A percentile compares a stretch with the other conserved stretches of the same genome.
Conservation (phyloP, 2,329 filamentous ascomycete genomes). For the Botrytis byssoidea region DNA sequence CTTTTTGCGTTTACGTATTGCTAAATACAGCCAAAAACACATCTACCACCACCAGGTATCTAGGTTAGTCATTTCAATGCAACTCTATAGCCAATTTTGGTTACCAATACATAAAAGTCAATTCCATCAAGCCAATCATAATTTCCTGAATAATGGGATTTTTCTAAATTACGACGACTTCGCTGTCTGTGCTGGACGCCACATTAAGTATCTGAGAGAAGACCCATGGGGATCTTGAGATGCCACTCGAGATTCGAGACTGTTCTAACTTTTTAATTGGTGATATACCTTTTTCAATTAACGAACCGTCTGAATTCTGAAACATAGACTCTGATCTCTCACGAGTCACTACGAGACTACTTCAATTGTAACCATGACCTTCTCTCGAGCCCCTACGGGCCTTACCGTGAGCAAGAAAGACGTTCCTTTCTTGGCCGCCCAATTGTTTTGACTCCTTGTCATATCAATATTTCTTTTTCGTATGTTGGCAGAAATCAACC, state of each 20-base stretch:
- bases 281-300: neutral
- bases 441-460: neutral
- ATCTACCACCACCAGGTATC: neutral
- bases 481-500: neutral
- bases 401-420: neutral
- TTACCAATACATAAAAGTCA: neutral
- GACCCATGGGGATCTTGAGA: neutral
- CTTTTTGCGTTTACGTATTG: neutral
- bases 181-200: constrained; percentile 14
- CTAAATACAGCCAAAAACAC: neutral
- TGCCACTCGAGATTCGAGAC: constrained; percentile 4
- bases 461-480: neutral
- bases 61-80: neutral
- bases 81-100: neutral
- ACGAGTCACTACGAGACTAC: constrained; percentile 1
- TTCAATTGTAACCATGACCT: neutral
- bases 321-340: neutral
- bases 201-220: neutral
- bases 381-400: neutral
- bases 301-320: constrained; percentile 6
- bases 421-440: neutral
- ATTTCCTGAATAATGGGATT: neutral
- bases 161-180: constrained; percentile 16
- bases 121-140: neutral
- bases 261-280: neutral